These are phyloP conservation scores for Diospyros kaki DNA, from an alignment of 148 eudicot genomes.

Conservation along the genomic window DNA sequence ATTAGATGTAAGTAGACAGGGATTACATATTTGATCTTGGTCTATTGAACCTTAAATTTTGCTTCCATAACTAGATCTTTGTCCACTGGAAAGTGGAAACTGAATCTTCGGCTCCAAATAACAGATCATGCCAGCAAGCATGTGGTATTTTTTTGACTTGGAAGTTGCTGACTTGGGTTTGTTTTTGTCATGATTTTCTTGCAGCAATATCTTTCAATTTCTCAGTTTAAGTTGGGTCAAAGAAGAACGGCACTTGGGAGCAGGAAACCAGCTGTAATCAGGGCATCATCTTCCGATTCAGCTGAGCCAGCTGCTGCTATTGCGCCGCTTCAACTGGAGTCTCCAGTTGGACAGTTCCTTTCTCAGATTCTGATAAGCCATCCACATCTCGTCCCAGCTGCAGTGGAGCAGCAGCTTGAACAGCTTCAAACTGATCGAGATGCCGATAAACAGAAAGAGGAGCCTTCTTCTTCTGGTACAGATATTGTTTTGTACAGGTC, in stretches of 20 bases:
- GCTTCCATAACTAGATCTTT: too few species aligned
- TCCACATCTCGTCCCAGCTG: conserved; percentile 95
- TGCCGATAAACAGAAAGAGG: conserved; percentile 64
- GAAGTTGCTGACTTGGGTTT: conserved; percentile 7
- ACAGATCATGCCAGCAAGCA: too few species aligned
- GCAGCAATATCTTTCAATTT: conserved; percentile 31
- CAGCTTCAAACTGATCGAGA: conserved; percentile 79
- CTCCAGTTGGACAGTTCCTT: conserved; percentile 90
- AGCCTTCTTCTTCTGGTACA: conserved; percentile 64
- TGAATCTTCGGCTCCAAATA: too few species aligned
- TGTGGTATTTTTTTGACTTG: not conserved
- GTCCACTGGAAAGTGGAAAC: too few species aligned
- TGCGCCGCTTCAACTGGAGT: conserved; percentile 93
- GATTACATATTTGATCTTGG: too few species aligned
- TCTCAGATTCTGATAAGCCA: conserved; percentile 75
- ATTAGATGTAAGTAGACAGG: too few species aligned
- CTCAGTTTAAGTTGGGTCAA: conserved; percentile 28
- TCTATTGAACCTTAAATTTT: too few species aligned
- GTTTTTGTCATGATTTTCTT: not conserved
- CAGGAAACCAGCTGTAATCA: conserved; percentile 34
- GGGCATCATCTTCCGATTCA: conserved; percentile 68
- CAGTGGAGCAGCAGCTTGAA: conserved; percentile 94
- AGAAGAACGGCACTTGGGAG: conserved; percentile 28
- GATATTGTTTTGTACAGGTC: conserved; percentile 85
- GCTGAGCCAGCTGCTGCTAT: conserved; percentile 38